Base-by-base conservation (phyloP, 2,329 filamentous ascomycete species). In the Exophiala lecanii-corni region DNA sequence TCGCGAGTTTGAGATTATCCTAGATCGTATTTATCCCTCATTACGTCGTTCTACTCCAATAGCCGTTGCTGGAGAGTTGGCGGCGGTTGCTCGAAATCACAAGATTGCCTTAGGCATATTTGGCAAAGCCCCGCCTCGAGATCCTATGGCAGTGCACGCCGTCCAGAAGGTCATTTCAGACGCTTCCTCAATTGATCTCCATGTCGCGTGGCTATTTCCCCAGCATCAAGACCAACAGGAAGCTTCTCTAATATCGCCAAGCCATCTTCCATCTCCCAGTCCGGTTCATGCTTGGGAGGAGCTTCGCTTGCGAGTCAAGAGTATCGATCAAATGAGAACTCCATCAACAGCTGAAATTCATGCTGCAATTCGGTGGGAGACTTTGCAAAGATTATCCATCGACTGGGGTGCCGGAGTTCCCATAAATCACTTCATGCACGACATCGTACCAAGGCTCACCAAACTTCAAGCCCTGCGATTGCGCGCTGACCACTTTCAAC, bases 401-500 rank as follows among this genome's bases (percentile, higher is more conserved):
- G 30, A 43, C 12, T 49, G 41, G 43, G 39, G 19, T 16, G 41
- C 38, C 23, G 25, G 23, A 13, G 32, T 43, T 7, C 36, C 44
- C 10, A 23, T 50, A 30, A 42, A 37, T 18, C 41, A 43, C 13
- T 47, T 48, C 36, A 34, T 45, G 10, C 41, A 43, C 28, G 25
- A 36, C 19, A 33, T 45, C 6, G 32, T 39, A 13, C 42, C 44
- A 9, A 23, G 37, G 21, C 41, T 53, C 26, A 20, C 25, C 31
- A 47, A 41, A 15, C 41, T 53, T 3, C 41, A 49, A 23, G 47
- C 47, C 10, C 25, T 53, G 10, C 45, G 47, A 6, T 32, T 53
- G 7, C 40, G 32, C 34, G 45, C 44, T 20, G 19, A 41, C n/a
- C 41, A 42, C 23, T 35, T 34, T 20, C 18, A 36, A 21, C 18